phyloP scores from a whole-genome alignment of 2,329 filamentous ascomycete genomes.

The Apiospora saccharicola region DNA sequence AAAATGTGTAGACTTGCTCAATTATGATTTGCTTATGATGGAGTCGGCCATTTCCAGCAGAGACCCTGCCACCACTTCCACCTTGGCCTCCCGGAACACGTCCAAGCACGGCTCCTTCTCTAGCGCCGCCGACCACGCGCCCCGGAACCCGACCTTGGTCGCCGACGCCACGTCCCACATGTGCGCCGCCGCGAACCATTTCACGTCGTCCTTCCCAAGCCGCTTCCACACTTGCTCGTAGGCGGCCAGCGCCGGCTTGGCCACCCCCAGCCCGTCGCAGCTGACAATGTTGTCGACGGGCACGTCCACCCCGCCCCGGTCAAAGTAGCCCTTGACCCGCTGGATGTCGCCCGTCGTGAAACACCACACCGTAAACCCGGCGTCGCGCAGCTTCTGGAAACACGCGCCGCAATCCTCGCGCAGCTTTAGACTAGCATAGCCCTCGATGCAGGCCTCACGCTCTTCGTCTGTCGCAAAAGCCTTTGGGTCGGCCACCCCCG shows the following conservation, averaged over 20 bases:
- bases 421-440: constrained; percentile 47
- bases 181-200: constrained; percentile 67
- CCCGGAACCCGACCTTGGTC: constrained; percentile 56
- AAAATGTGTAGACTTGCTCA: too few relatives aligned
- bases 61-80: constrained; percentile 58
- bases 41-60: constrained; percentile 56
- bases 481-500: constrained; percentile 52
- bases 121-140: constrained; percentile 60
- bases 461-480: constrained; percentile 52
- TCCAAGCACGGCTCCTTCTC: constrained; percentile 59
- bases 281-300: constrained; percentile 57
- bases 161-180: constrained; percentile 66
- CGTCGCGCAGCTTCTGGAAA: constrained; percentile 50
- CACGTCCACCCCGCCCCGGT: constrained; percentile 57
- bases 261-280: constrained; percentile 56
- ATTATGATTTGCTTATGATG: constrained; percentile 10
- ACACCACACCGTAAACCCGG: constrained; percentile 61
- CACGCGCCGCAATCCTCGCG: constrained; percentile 50
- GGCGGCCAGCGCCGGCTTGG: constrained; percentile 57
- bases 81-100: constrained; percentile 52
- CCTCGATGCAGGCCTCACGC: constrained; percentile 46
- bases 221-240: constrained; percentile 53
- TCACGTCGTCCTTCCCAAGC: constrained; percentile 47
- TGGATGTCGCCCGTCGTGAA: constrained; percentile 59
- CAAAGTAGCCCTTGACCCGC: constrained; percentile 61